These are phyloP conservation scores for Gonium pectorale DNA, from an alignment of 139 green algal genomes.

Conservation along the genomic window DNA sequence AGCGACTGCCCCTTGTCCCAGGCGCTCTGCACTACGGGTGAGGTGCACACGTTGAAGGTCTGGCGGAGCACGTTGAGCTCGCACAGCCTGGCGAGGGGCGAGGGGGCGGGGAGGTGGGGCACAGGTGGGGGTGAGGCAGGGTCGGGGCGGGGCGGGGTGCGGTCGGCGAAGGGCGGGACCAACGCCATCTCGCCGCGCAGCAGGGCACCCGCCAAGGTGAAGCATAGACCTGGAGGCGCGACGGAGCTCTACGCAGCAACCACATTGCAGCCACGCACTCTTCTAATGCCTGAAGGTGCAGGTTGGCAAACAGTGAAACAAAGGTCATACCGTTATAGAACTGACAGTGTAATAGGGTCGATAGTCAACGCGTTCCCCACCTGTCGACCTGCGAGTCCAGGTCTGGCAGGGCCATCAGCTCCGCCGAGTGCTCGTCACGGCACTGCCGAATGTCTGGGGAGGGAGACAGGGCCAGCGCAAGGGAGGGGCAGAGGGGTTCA, in stretches of 20 bases:
- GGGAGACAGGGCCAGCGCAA: neutral
- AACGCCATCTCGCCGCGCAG: no score
- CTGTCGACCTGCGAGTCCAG: conserved; percentile 66
- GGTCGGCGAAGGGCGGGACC: no score
- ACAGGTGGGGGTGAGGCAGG: neutral
- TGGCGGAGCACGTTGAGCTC: conserved; percentile 79
- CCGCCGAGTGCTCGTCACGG: conserved; percentile 39
- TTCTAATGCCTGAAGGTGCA: no score
- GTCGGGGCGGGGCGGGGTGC: neutral
- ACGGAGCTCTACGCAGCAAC: no score
- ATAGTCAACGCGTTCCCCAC: no score
- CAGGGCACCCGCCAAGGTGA: no score
- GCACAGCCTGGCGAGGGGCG: conserved; percentile 55
- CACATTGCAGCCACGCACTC: no score
- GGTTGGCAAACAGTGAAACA: no score
- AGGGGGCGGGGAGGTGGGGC: neutral
- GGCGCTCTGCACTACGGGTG: conserved; percentile 76
- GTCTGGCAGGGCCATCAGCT: conserved; percentile 48
- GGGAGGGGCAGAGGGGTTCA: neutral
- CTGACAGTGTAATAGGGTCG: no score
- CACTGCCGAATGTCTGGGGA: conserved; percentile 69
- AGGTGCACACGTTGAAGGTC: conserved; percentile 84
- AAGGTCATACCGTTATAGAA: no score
- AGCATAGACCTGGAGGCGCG: no score
- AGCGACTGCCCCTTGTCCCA: conserved; percentile 82